These are phyloP conservation scores for Gossypium herbaceum DNA, from an alignment of 345 rosid genomes.

Conservation along the genomic window DNA sequence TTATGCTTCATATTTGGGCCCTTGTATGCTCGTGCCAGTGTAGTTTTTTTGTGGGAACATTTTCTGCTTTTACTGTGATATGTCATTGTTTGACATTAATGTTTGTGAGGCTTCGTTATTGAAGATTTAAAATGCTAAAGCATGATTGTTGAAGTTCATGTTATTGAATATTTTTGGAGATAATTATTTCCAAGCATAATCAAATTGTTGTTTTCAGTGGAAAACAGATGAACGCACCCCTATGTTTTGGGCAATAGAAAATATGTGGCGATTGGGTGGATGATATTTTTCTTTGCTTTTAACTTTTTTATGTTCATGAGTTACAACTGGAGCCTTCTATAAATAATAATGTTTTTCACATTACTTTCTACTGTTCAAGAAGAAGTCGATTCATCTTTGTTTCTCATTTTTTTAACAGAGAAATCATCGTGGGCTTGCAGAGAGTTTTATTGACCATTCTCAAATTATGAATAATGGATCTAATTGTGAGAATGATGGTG, in stretches of 20 bases:
- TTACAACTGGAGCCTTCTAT: neutral
- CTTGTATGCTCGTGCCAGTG: neutral
- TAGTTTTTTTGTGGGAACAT: neutral
- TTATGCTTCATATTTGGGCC: neutral
- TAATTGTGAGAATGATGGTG: conserved; percentile 36
- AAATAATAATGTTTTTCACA: neutral
- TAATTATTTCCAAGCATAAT: neutral
- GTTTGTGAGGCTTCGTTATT: neutral
- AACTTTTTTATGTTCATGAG: neutral
- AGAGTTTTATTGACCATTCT: conserved; percentile 40
- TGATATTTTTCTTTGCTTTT: neutral
- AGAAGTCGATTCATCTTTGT: neutral
- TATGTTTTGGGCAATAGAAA: neutral
- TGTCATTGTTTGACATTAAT: neutral
- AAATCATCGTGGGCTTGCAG: conserved; percentile 37
- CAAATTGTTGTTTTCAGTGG: too few species aligned
- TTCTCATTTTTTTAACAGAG: conserved; percentile 35
- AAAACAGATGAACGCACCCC: neutral
- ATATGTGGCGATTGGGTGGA: neutral
- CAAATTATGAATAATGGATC: conserved; percentile 41
- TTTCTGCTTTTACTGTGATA: neutral
- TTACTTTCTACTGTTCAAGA: neutral
- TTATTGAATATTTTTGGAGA: neutral
- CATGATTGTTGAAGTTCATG: conserved; percentile 1
- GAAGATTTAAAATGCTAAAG: neutral